These are phyloP conservation scores for Vitis vinifera DNA, from an alignment of 164 flowering plant species.

Conservation along the genomic window DNA sequence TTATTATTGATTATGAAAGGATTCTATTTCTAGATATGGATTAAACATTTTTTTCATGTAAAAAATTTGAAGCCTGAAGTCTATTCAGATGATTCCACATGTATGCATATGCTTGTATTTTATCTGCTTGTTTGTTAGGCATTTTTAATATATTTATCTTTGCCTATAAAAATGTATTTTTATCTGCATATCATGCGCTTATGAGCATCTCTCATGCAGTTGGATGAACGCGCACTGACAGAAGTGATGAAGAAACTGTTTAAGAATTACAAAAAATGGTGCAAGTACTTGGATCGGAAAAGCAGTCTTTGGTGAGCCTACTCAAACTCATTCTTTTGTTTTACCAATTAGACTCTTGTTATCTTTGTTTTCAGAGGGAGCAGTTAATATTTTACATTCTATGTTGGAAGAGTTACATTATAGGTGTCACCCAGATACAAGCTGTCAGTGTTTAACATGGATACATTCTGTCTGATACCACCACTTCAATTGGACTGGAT, in stretches of 20 bases:
- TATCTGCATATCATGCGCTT: background rate
- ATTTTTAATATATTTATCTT: background rate
- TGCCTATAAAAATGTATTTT: background rate
- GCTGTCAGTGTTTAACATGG: too few species aligned
- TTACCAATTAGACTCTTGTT: background rate
- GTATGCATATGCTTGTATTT: too few species aligned
- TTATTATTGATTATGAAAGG: too few species aligned
- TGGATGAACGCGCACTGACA: slow-evolving; percentile 91
- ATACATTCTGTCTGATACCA: background rate
- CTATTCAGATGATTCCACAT: too few species aligned
- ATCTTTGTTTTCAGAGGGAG: background rate
- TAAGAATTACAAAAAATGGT: slow-evolving; percentile 97
- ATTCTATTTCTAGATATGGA: too few species aligned
- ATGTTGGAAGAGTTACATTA: too few species aligned
- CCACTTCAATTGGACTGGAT: background rate
- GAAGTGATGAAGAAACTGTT: slow-evolving; percentile 98
- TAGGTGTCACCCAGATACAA: too few species aligned
- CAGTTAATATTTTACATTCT: background rate
- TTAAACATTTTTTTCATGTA: too few species aligned
- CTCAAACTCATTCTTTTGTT: background rate
- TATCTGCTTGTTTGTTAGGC: background rate
- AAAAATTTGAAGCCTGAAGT: too few species aligned
- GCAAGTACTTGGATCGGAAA: slow-evolving; percentile 90
- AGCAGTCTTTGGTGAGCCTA: slow-evolving; percentile 95
- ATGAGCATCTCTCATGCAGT: slow-evolving; percentile 35